Percentiles rank a stretch among this genome's conserved stretches.
Conservation (phyloP, 164 flowering plant genomes). For the Vitis cinerea region DNA sequence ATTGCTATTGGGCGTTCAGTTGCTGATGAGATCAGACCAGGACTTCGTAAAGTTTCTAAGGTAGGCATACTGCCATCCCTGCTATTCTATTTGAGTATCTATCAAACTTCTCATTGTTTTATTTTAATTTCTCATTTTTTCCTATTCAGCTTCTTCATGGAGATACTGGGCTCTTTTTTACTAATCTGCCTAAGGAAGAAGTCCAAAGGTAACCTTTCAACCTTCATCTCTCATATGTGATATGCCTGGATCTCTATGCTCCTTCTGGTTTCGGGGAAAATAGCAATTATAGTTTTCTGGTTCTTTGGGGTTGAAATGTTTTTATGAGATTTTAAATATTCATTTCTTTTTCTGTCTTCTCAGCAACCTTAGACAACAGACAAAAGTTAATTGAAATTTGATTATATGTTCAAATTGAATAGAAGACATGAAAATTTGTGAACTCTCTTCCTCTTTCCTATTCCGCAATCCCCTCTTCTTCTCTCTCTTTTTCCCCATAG, state of each 20-base stretch:
- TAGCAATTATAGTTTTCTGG: not conserved
- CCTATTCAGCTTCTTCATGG: slow-evolving; percentile 59
- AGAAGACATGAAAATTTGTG: no score
- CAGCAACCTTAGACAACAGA: no score
- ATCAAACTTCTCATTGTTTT: not conserved
- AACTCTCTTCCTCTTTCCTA: no score
- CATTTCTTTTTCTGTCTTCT: no score
- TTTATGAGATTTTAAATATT: no score
- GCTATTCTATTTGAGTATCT: not conserved
- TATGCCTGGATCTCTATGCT: no score
- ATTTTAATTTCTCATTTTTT: not conserved
- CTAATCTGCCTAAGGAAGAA: slow-evolving; percentile 73
- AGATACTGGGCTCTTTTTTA: slow-evolving; percentile 69
- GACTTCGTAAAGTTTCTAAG: slow-evolving; percentile 75
- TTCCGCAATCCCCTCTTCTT: no score
- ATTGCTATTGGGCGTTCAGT: slow-evolving; percentile 79
- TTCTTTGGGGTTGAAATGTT: not conserved
- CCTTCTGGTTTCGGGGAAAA: no score
- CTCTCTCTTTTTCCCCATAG: no score
- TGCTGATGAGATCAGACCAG: slow-evolving; percentile 71
- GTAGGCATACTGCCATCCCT: slow-evolving; percentile 23
- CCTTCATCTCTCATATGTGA: not conserved
- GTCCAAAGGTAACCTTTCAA: slow-evolving; percentile 50
- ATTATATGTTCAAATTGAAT: not conserved
- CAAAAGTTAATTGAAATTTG: not conserved